Evolutionary conservation across 2,329 filamentous ascomycete species (phyloP), one percentile per base, ranked within the genome.

Genomic region (Aureobasidium uvarum): DNA sequence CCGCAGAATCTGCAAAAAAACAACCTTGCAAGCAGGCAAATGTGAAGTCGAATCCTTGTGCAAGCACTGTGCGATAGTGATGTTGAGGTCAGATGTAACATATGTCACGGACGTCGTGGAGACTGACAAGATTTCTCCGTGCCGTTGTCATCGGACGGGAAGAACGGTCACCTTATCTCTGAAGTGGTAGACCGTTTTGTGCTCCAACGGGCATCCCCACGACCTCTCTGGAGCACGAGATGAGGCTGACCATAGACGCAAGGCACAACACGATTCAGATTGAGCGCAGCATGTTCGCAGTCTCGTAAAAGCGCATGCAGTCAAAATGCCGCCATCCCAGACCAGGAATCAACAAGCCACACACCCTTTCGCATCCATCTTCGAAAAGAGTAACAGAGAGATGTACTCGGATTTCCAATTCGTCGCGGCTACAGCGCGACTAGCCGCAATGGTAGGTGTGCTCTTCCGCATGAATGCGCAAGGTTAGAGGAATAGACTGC

Each of bases 111-210:
- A 60, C 11, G 10, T 39, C 20, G 10, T 23, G 16, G 36, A 41
- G 38, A 38, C 36, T 51, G 59, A 45, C 59, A 62, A 43, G 14
- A 51, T 46, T 20, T 62, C 36, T 41, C 33, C 45, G 36, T 62
- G 25, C 59, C 59, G 59, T 62, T 62, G 58, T 6, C 45, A 23
- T 25, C 59, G 48, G 48, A 25, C 59, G 59, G 59, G 59, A 52
- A 38, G 38, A 62, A 62, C 59, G 59, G 59, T 20, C 50, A 62
- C 59, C 59, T 62, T 62, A 52, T 62, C 45, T 41, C 6, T 41
- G 14, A 14, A 28, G 58, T 54, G 60, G 60, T 52, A 63, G 38
- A 5, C 58, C 58, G 58, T 62, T 62, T 28, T 14, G 16, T 28
- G 33, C 36, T 43, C 18, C 7, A 62, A 52, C 46, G 59, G 59